Base-by-base conservation (phyloP, 225 moss, liverwort and hornwort species). In the Physcomitrium patens region DNA sequence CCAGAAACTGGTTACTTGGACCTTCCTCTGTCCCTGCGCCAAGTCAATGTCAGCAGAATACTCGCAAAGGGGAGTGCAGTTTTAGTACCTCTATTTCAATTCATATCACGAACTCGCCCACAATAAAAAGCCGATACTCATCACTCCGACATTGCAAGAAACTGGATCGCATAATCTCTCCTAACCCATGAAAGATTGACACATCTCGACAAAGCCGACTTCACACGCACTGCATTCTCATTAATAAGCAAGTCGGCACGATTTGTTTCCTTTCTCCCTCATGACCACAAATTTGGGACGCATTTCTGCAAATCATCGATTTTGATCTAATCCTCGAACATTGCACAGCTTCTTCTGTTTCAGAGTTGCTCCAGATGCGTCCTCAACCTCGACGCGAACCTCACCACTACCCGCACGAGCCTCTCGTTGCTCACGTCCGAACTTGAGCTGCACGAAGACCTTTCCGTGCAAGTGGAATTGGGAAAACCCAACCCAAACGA, bases 171-270 rank as follows among this genome's bases (percentile, higher is more conserved):
- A 42, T 0, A 52, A 24, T 42, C 20, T 14, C 20, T 20, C 24
- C 37, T 18, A 24, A 24, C 24, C 24, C 24, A 24, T 24, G 24
- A 24, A 24, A 24, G 24, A 24, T 1, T 24, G 11, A 68, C 7
- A 37, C 7, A 37, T 12, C 54, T 4, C 68, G 12, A 53, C 12
- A 53, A 19, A 13, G 17, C 19, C 18, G 57, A 42, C 28, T 18
- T 69, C 47, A 51, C 44, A 73, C 18, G 52, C 12, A 28, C 53
- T n/a, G 53, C 63, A 73, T 56, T 56, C 43, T 43, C 43, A 51
- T 14, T 24, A 48, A 8, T 27, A 15, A 31, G 48, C 60, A 15
- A 72, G 18, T 2, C 10, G 46, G 22, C 62, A 51, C 22, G 17
- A 62, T 62, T 10, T 15, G 42, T 37, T 37, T 37, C 31, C 31